Evolutionary conservation across 2,329 filamentous ascomycete genomes (phyloP).

Genomic region (Huntiella decipiens): DNA sequence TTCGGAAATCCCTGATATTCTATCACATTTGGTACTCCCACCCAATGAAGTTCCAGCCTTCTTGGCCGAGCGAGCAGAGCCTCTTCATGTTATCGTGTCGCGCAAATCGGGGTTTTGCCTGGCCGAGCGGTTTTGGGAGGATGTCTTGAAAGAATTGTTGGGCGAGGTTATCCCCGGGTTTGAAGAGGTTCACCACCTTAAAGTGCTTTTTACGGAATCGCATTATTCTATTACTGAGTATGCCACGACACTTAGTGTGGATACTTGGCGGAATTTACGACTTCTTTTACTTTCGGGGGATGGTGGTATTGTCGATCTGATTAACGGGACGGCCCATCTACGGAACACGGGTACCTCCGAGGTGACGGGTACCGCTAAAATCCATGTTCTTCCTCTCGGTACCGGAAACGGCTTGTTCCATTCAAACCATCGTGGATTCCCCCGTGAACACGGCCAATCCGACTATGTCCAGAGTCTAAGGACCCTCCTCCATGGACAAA

Average conservation of each 20-base stretch:
- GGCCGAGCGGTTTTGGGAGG: conserved; percentile 19
- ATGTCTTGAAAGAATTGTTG: conserved; percentile 2
- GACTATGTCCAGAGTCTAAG: conserved; percentile 31
- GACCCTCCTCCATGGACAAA: conserved; percentile 38
- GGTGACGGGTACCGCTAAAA: conserved; percentile 19
- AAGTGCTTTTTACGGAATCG: conserved; percentile 42
- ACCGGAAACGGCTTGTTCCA: conserved; percentile 48
- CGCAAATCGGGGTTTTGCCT: conserved; percentile 43
- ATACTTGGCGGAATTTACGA: conserved; percentile 24
- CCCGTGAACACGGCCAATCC: conserved; percentile 22
- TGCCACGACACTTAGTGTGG: conserved; percentile 22
- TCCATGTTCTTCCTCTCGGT: conserved; percentile 40
- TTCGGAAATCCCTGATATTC: conserved; percentile 16
- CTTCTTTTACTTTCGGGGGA: conserved; percentile 74
- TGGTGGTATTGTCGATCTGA: conserved; percentile 64
- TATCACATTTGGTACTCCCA: conserved; percentile 13
- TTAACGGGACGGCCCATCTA: conserved; percentile 36
- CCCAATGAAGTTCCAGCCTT: not conserved
- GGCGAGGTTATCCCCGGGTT: conserved; percentile 11
- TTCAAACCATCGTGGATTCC: conserved; percentile 39
- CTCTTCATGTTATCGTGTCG: conserved; percentile 48
- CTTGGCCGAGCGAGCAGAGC: not conserved
- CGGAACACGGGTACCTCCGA: not conserved
- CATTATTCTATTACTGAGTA: conserved; percentile 46
- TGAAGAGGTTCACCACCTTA: conserved; percentile 21